Evolutionary conservation across 306 rosid species (phyloP), one percentile per base, ranked within the genome.

Genomic region (Ormosia emarginata): DNA sequence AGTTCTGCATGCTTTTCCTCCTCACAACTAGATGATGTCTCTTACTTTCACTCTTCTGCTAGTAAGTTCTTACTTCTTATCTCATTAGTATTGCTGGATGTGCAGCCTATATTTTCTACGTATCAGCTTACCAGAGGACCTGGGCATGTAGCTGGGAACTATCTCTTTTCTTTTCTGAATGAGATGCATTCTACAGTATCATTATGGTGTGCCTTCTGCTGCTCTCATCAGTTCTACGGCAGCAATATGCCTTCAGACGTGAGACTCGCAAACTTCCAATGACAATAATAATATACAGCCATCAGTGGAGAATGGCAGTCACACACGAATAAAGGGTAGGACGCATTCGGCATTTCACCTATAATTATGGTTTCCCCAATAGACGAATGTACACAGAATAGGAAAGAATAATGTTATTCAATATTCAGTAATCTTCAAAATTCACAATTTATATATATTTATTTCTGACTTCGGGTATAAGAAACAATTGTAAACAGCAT

Each of bases 51-150:
- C 12, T 55, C 32, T 59, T 66, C 78, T 83, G 58, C 37, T 24
- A 15, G 33, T 4, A 50, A 55, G 69, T 10, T 15, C n/a, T 8
- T 12, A 10, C 13, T 10, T 44, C n/a, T 8, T 9, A 13, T 13
- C 62, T 70, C 44, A 13, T 40, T 67, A 4, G 3, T 8, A 33
- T 73, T 80, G 18, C 55, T 78, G 78, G 77, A 57, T 87, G 33
- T 89, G 92, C 94, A 95, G 99, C 87, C 79, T 93, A 0, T 93
- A 93, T 78, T 86, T 95, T 79, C 95, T 95, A 43, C 96, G 93
- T 73, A 82, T 89, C 75, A 83, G 95, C 86, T 84, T 95, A 74
- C 98, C 99, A 8, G 84, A 83, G 82, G 93, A 90, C 13, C 74
- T 88, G 89, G 91, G 88, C 89, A 70, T 86, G 72, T 94, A 92